A percentile compares a stretch with the other conserved stretches of the same genome.
Conservation (phyloP, 768 basidiomycete genomes). For the Rhodotorula babjevae region DNA sequence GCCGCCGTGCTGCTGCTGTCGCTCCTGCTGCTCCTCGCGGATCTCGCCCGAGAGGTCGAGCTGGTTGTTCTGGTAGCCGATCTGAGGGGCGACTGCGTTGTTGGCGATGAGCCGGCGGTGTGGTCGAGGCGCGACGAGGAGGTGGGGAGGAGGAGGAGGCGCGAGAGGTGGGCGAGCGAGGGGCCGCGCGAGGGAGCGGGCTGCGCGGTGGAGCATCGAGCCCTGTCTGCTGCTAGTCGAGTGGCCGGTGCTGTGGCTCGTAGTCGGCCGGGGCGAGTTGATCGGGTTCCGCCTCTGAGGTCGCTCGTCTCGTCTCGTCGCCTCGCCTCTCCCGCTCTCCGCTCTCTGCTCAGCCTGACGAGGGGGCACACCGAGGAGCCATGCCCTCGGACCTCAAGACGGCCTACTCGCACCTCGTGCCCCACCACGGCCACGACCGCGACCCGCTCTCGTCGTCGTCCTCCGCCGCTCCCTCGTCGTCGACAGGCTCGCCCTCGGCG, state of each 20-base stretch:
- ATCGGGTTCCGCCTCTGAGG: neutral
- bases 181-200: neutral
- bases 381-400: constrained; percentile 21
- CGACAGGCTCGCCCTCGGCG: no score
- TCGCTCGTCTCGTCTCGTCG: no score
- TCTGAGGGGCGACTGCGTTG: constrained; percentile 26
- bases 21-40: constrained; percentile 1
- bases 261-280: no score
- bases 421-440: neutral
- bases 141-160: neutral
- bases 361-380: no score
- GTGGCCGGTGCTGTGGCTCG: no score
- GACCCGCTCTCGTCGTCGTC: constrained; percentile 3
- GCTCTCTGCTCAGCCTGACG: no score
- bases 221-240: no score
- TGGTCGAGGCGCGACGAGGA: no score
- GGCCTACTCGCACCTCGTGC: constrained; percentile 22
- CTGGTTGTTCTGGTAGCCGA: constrained; percentile 10
- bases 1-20: no score
- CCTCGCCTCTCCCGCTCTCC: no score
- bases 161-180: neutral
- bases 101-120: neutral
- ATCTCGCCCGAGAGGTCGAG: neutral
- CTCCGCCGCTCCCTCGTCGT: neutral
- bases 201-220: neutral